Evolutionary conservation across 140 eudicot genomes (phyloP), one percentile per base, ranked within the genome.

Genomic region (Bidens hawaiensis): DNA sequence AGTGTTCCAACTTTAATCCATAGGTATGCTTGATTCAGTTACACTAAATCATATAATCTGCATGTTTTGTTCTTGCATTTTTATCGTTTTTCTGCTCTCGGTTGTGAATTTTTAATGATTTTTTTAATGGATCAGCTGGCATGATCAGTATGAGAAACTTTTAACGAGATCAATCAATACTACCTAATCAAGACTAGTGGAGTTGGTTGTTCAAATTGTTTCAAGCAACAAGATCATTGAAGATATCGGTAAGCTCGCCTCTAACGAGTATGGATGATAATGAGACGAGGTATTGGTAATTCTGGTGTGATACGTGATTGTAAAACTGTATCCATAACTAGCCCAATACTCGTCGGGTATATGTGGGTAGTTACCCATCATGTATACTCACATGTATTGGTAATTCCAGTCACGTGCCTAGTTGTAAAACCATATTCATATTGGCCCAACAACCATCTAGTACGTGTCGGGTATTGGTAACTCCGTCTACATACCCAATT

Each of bases 1-100:
- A n/a, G n/a, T n/a, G n/a, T n/a, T n/a, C n/a, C n/a, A n/a, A n/a
- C 33, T 28, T 56, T 53, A 25, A 64, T 46, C 49, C 71, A 46
- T 34, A 33, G 30, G 60, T n/a, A n/a, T n/a, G n/a, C n/a, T n/a
- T n/a, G 54, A 13, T 49, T 58, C 41, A 16, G 14, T 9, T 22
- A 30, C 4, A 16, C 6, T 69, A 14, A 21, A 46, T 46, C 42
- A 13, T 42, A 64, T 26, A 23, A 40, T 72, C 60, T 28, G 38
- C 34, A 18, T 18, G 71, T 30, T 54, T 64, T 64, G 77, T 10
- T 61, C 18, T 50, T 43, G 12, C 23, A 50, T 51, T 38, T 48
- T n/a, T n/a, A n/a, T n/a, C n/a, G n/a, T n/a, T n/a, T n/a, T n/a
- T n/a, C n/a, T n/a, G n/a, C 24, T 31, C 3, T 54, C 55, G 40